These are phyloP conservation scores for Angomonas deanei DNA, from an alignment of 208 protist species.

Conservation along the genomic window DNA sequence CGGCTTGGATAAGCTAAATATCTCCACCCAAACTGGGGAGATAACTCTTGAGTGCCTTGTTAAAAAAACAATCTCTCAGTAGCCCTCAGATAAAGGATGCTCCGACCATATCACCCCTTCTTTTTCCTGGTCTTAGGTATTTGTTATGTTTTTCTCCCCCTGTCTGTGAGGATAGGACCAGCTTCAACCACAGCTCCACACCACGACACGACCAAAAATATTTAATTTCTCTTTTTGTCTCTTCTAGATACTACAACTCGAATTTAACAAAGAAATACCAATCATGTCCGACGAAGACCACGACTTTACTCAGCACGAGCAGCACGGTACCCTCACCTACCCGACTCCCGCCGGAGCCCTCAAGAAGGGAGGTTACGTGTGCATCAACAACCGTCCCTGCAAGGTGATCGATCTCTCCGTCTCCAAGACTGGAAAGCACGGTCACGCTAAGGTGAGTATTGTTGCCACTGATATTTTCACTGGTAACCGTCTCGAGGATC, in stretches of 20 bases:
- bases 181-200: too few species aligned
- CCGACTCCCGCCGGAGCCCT: slow-evolving; percentile 80
- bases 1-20: too few species aligned
- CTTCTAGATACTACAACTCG: neutral
- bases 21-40: too few species aligned
- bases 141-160: too few species aligned
- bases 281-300: slow-evolving; percentile 60
- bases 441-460: slow-evolving; percentile 98
- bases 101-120: too few species aligned
- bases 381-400: slow-evolving; percentile 92
- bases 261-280: slow-evolving; percentile 1
- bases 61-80: too few species aligned
- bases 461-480: slow-evolving; percentile 98
- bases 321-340: slow-evolving; percentile 81
- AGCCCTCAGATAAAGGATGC: too few species aligned
- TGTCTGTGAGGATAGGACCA: too few species aligned
- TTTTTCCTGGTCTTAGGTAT: too few species aligned
- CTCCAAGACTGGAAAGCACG: slow-evolving; percentile 99
- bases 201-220: neutral
- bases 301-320: slow-evolving; percentile 61
- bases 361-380: slow-evolving; percentile 88
- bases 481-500: slow-evolving; percentile 97
- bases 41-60: too few species aligned
- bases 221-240: slow-evolving; percentile 1
- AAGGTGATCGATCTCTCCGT: slow-evolving; percentile 98